phyloP scores from a whole-genome alignment of 345 rosid genomes.

The Cardamine chenopodiifolia region DNA sequence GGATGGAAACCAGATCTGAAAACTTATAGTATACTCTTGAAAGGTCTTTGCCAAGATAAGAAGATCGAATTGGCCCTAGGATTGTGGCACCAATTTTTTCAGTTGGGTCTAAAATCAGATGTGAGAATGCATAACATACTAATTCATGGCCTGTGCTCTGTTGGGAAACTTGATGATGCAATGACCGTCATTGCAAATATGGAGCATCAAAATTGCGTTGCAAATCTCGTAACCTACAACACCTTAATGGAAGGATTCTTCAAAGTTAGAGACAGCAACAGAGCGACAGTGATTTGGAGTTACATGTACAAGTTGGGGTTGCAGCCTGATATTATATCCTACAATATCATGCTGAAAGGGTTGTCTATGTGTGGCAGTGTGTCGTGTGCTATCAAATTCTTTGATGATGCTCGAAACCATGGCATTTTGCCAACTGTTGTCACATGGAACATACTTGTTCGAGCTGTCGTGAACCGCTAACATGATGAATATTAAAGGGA shows the following conservation, averaged over 20 bases:
- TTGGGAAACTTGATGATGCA: conserved; percentile 71
- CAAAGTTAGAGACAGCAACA: conserved; percentile 57
- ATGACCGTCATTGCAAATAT: conserved; percentile 58
- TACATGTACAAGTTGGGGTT: conserved; percentile 56
- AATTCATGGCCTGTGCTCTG: conserved; percentile 81
- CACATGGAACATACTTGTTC: conserved; percentile 84
- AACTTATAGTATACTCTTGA: conserved; percentile 75
- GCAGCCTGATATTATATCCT: conserved; percentile 77
- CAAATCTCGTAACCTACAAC: conserved; percentile 83
- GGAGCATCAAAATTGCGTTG: conserved; percentile 54
- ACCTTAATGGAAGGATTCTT: conserved; percentile 86
- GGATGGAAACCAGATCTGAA: conserved; percentile 70
- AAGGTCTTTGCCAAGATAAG: conserved; percentile 71
- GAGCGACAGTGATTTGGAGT: conserved; percentile 69
- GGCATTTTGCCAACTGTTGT: conserved; percentile 62
- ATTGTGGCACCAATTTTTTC: conserved; percentile 66
- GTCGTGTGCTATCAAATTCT: conserved; percentile 59
- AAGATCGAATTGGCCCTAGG: conserved; percentile 67
- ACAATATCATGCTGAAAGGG: conserved; percentile 73
- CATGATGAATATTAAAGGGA: not conserved
- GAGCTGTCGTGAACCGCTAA: conserved; percentile 54
- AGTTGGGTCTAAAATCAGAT: conserved; percentile 66
- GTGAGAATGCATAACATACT: conserved; percentile 74
- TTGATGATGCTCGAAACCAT: conserved; percentile 66
- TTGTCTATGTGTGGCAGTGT: conserved; percentile 70